Evolutionary conservation across 169 alveolate genomes (phyloP).

Genomic region (Eimeria praecox): DNA sequence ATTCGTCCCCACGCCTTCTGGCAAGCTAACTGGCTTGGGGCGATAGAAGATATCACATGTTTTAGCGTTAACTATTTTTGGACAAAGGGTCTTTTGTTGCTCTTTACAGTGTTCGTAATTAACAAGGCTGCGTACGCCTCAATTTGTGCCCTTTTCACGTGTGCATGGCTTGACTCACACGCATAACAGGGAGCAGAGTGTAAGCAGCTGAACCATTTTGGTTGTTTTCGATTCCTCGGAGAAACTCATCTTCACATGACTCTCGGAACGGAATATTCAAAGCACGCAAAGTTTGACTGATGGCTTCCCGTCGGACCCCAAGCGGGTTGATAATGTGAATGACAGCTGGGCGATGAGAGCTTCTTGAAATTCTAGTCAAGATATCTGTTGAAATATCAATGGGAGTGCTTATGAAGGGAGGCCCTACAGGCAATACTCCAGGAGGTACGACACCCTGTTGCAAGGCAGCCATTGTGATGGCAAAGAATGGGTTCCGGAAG

Average conservation of each 20-base stretch:
- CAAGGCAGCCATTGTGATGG: constrained; percentile 81
- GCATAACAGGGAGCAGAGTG: constrained; percentile 44
- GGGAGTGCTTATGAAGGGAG: constrained; percentile 73
- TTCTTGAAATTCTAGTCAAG: constrained; percentile 55
- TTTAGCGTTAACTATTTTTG: not conserved
- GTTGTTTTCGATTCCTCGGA: constrained; percentile 75
- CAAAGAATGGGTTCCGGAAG: constrained; percentile 79
- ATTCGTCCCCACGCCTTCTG: not conserved
- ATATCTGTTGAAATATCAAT: constrained; percentile 65
- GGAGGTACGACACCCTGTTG: constrained; percentile 85
- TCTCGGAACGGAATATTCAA: constrained; percentile 7
- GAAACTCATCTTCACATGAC: constrained; percentile 65
- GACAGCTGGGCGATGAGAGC: constrained; percentile 19
- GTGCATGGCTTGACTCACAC: constrained; percentile 8
- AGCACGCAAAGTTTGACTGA: constrained; percentile 1
- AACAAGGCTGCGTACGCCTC: not conserved
- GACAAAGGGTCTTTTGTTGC: not conserved
- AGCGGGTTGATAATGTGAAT: constrained; percentile 54
- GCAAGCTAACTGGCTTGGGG: not conserved
- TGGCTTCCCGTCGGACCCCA: constrained; percentile 55
- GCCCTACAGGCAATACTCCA: constrained; percentile 80
- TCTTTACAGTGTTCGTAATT: not conserved
- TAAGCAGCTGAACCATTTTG: constrained; percentile 66
- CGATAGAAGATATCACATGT: not conserved
- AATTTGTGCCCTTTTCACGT: not conserved